A percentile compares a stretch with the other conserved stretches of the same genome.
phyloP scores from a whole-genome alignment of 108 stramenopile genomes.

The Stephanodiscus triporus region DNA sequence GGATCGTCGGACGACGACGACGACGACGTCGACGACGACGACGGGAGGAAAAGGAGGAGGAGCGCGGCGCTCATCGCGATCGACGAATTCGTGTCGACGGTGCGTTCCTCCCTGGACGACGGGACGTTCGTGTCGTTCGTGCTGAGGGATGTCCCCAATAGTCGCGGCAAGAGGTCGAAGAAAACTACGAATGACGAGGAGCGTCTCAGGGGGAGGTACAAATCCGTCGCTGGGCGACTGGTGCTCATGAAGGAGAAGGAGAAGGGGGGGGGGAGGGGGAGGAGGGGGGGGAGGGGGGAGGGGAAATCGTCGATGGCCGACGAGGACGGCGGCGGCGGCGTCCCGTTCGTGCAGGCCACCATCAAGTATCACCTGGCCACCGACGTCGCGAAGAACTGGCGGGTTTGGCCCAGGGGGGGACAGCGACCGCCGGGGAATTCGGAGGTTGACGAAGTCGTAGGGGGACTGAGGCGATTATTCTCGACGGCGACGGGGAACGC shows the following conservation, averaged over 20 bases:
- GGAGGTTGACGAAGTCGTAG: conserved; percentile 33
- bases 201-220: conserved; percentile 40
- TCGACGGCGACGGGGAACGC: conserved; percentile 19
- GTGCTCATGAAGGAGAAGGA: conserved; percentile 38
- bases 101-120: conserved; percentile 25
- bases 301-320: not conserved
- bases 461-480: conserved; percentile 37
- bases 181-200: conserved; percentile 22
- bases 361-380: conserved; percentile 84
- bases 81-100: conserved; percentile 27
- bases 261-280: conserved; percentile 3
- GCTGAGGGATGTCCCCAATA: conserved; percentile 27
- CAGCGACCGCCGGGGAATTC: not conserved
- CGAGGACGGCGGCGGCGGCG: not conserved
- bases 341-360: conserved; percentile 62
- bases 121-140: conserved; percentile 39
- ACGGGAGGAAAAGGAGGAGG: not conserved
- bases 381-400: conserved; percentile 76
- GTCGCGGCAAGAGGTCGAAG: conserved; percentile 11
- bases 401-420: not conserved
- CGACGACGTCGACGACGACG: not conserved
- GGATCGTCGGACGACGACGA: no score
- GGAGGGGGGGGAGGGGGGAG: not conserved
- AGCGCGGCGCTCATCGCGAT: conserved; percentile 16
- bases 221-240: conserved; percentile 32